Percentiles rank a stretch among this genome's conserved stretches.
Conservation (phyloP, 768 basidiomycete species). For the Glaciozyma martinii region DNA sequence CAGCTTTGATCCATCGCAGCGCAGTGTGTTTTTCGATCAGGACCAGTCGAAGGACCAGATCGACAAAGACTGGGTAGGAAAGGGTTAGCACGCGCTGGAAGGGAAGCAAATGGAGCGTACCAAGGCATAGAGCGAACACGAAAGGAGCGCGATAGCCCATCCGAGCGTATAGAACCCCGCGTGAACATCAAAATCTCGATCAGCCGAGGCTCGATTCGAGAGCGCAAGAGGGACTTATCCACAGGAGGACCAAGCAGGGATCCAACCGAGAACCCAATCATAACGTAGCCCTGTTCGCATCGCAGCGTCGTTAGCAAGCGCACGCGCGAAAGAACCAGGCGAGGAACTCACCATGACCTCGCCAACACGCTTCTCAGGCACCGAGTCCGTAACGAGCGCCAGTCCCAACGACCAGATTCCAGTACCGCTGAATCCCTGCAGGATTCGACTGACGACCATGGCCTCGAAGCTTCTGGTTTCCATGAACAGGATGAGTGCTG, state of each 20-base stretch:
- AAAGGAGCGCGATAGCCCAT: constrained; percentile 29
- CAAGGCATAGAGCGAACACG: constrained; percentile 23
- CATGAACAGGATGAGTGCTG: constrained; percentile 33
- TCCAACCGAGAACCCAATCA: constrained; percentile 21
- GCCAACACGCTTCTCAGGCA: constrained; percentile 20
- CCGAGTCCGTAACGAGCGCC: constrained; percentile 14
- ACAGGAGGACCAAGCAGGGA: constrained; percentile 11
- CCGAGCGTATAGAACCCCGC: constrained; percentile 1
- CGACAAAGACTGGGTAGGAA: constrained; percentile 7
- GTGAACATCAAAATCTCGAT: not conserved
- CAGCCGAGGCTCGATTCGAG: not conserved
- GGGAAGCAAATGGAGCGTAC: not conserved
- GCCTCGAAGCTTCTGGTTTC: constrained; percentile 9
- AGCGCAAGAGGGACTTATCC: not conserved
- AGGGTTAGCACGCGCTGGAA: no score
- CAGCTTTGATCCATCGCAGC: constrained; percentile 8
- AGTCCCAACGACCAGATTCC: constrained; percentile 26
- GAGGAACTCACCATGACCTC: constrained; percentile 7
- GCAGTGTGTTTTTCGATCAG: constrained; percentile 28
- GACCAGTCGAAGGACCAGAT: constrained; percentile 24
- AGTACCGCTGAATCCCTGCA: constrained; percentile 28
- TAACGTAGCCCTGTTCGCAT: not conserved
- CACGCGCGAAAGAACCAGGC: not conserved
- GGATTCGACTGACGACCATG: constrained; percentile 26
- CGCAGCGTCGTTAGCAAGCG: no score